Evolutionary conservation across 345 rosid species (phyloP).

Genomic region (Eucalyptus melliodora): DNA sequence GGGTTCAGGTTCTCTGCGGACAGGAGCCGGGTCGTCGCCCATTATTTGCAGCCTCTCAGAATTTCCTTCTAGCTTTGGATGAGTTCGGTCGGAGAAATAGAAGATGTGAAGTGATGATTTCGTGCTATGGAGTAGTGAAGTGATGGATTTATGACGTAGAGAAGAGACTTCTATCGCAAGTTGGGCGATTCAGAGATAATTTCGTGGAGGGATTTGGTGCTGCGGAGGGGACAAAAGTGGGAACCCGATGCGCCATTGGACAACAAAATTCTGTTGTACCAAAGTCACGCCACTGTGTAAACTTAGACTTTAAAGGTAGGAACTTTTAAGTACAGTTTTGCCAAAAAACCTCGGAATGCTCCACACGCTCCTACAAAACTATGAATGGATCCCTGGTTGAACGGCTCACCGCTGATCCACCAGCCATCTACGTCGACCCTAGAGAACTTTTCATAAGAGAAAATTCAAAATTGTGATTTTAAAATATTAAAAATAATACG

Average conservation of each 20-base stretch:
- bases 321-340: not conserved
- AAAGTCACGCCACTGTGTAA: not conserved
- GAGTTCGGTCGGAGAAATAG: not conserved
- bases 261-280: not conserved
- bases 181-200: not conserved
- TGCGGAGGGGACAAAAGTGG: not conserved
- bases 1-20: not conserved
- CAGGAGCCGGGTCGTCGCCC: not conserved
- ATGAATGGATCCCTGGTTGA: no score
- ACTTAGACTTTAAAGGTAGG: not conserved
- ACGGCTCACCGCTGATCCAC: no score
- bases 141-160: not conserved
- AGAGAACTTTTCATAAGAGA: not conserved
- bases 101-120: not conserved
- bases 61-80: not conserved
- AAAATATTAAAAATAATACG: not conserved
- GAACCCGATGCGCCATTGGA: not conserved
- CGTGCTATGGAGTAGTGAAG: not conserved
- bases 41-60: not conserved
- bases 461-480: not conserved
- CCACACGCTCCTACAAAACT: not conserved
- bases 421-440: not conserved
- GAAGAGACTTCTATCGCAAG: not conserved
- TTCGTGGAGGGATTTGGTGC: not conserved
- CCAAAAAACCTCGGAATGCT: not conserved